phyloP scores from a whole-genome alignment of 345 rosid genomes.

The Salix dunnii region DNA sequence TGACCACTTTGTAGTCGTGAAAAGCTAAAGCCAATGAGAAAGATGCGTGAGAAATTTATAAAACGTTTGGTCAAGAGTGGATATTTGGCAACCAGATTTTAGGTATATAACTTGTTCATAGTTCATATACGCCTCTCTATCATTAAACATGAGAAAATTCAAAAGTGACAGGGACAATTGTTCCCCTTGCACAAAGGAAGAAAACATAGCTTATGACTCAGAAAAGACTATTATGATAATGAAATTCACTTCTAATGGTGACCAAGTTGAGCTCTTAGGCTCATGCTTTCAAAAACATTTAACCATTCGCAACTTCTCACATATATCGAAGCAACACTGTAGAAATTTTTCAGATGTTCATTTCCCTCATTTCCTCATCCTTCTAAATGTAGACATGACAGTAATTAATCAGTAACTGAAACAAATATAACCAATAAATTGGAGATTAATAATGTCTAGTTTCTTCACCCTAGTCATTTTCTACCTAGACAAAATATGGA shows the following conservation, averaged over 20 bases:
- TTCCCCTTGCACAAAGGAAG: background rate
- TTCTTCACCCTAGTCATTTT: background rate
- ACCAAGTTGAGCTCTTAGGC: background rate
- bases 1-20: no score
- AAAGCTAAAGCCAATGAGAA: no score
- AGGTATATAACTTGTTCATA: background rate
- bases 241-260: background rate
- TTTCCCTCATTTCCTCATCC: no score
- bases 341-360: no score
- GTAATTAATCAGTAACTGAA: no score
- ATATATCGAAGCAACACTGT: no score
- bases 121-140: background rate
- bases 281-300: no score
- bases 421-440: background rate
- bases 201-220: background rate
- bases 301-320: no score
- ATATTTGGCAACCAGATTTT: background rate
- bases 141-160: background rate
- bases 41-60: background rate
- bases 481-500: background rate
- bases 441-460: background rate
- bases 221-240: background rate
- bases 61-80: background rate
- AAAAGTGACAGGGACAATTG: background rate
- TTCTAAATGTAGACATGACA: no score